A percentile compares a stretch with the other conserved stretches of the same genome.
phyloP scores from a whole-genome alignment of 345 rosid genomes.

The Salix brachista region DNA sequence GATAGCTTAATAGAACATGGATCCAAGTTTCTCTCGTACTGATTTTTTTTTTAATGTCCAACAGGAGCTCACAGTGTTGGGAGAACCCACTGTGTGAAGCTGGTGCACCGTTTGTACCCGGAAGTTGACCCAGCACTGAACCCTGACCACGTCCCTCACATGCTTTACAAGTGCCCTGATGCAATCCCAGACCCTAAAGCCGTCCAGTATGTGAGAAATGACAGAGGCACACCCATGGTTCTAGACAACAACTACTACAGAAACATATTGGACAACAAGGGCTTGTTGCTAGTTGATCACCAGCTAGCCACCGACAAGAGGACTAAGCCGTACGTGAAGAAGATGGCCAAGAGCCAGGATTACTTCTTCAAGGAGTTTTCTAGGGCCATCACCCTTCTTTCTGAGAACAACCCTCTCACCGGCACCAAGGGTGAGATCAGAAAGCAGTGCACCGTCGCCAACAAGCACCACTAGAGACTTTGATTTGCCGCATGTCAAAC shows the following conservation, averaged over 20 bases:
- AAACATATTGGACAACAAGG: constrained; percentile 92
- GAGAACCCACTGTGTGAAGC: constrained; percentile 88
- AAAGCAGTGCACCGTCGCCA: constrained; percentile 77
- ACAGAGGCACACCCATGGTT: constrained; percentile 88
- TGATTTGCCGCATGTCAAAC: neutral
- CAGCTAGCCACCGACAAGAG: constrained; percentile 80
- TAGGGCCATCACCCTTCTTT: constrained; percentile 71
- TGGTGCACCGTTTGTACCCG: constrained; percentile 89
- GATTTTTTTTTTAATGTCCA: neutral
- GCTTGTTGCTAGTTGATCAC: constrained; percentile 80
- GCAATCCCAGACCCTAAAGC: constrained; percentile 95
- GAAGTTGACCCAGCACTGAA: constrained; percentile 72
- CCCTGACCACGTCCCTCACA: constrained; percentile 80
- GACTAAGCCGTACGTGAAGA: constrained; percentile 83
- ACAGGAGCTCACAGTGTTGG: constrained; percentile 93
- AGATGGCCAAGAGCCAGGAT: constrained; percentile 89
- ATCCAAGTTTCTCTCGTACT: neutral
- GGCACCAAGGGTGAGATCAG: constrained; percentile 90
- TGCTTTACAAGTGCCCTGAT: constrained; percentile 94
- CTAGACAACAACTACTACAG: constrained; percentile 96
- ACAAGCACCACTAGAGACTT: constrained; percentile 61
- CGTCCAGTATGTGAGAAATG: constrained; percentile 91
- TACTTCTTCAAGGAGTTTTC: constrained; percentile 93
- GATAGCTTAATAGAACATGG: neutral
- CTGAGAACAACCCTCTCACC: constrained; percentile 94